Percentiles rank a stretch among this genome's conserved stretches.
Evolutionary conservation across 2,329 filamentous ascomycete species (phyloP).

Genomic region (Sarocladium oryzae): DNA sequence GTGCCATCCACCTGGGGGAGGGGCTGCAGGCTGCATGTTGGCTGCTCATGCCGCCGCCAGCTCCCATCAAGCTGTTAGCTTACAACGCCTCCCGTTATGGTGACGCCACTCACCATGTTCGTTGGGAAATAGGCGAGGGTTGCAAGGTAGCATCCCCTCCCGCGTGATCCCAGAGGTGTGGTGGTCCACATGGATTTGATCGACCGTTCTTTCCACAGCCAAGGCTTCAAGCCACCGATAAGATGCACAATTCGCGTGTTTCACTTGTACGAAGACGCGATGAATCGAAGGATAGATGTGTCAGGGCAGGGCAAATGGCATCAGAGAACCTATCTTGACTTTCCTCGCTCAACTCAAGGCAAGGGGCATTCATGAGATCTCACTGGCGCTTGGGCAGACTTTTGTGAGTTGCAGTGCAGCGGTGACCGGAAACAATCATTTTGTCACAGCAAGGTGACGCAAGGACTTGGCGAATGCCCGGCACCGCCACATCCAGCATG

Average conservation of each 20-base stretch:
- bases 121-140: neutral
- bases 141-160: conserved; percentile 6
- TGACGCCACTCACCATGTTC: conserved; percentile 4
- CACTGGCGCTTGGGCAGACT: too few species aligned
- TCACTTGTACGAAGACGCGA: conserved; percentile 2
- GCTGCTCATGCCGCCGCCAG: neutral
- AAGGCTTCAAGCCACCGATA: neutral
- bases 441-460: too few species aligned
- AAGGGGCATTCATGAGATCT: too few species aligned
- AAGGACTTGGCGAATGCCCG: too few species aligned
- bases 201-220: conserved; percentile 1
- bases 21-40: neutral
- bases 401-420: too few species aligned
- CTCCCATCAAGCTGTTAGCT: neutral
- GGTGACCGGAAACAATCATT: too few species aligned
- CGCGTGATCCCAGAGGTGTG: conserved; percentile 1
- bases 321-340: too few species aligned
- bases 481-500: too few species aligned
- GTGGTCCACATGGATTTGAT: conserved; percentile 1
- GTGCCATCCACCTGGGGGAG: neutral
- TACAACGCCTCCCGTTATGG: neutral
- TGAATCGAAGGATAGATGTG: conserved; percentile 1
- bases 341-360: too few species aligned
- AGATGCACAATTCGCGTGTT: conserved; percentile 3
- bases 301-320: too few species aligned